Base-by-base conservation (phyloP, 805 yeast genomes). In the Saturnispora halmiae region DNA sequence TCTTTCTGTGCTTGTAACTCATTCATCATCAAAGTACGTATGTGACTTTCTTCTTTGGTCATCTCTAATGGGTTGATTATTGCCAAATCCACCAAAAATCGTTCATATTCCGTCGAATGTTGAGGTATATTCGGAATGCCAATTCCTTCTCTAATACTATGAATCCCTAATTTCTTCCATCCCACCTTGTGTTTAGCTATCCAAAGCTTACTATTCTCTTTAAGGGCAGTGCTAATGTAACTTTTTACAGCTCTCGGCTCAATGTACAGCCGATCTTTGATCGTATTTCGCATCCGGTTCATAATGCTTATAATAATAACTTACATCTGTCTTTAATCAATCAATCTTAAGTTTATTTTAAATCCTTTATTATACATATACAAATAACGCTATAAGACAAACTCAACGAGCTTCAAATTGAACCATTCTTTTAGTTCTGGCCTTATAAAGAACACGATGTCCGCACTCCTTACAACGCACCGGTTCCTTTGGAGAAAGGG, bases 391-490 rank as follows among this genome's bases (percentile, higher is more conserved):
- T n/a, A n/a, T n/a, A n/a, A n/a, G n/a, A n/a, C n/a, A n/a, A 15
- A 15, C 32, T 61, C 56, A 81, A 60, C 88, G 75, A 24, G 90
- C 88, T 62, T 81, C 88, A 58, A 81, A 82, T 64, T 82, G 88
- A 40, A 82, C 94, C 94, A 90, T 85, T 70, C 97, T 78, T 72
- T 88, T 84, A 37, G 97, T 90, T 70, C 98, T 82, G 47, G 96
- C 95, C 70, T 92, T 92, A 70, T 90, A 85, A 48, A 92, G 70
- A 46, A 92, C 96, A 67, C 98, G 82, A 68, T 92, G 97, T 48
- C 98, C 98, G 66, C 98, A 92, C 53, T 88, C 95, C 66, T 87
- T 88, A 68, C 98, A 92, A 69, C 97, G 83, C 49, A 92, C 95
- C 24, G 97, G 95, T 62, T 92, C 98, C 52, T 83, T 85, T 66